Percentiles rank a stretch among this genome's conserved stretches.
Conservation (phyloP, 2,329 filamentous ascomycete genomes). For the Diplodia scrobiculata region DNA sequence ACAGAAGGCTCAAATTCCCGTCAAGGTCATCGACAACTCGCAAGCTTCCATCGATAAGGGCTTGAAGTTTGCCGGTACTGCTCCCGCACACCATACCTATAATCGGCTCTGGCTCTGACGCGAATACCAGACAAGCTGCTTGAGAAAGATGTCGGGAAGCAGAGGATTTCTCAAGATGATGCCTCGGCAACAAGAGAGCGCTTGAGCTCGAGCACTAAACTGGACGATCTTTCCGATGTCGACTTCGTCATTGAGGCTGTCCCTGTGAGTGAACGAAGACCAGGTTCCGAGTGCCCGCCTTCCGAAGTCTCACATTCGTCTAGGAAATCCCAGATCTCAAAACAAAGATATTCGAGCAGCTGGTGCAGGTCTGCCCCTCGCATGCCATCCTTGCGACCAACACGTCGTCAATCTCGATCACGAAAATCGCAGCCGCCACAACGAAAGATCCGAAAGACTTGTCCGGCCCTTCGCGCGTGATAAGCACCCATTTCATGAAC, state of each 20-base stretch:
- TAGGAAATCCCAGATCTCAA: conserved; percentile 83
- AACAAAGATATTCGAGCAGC: conserved; percentile 77
- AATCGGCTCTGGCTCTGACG: background rate
- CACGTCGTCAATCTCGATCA: conserved; percentile 98
- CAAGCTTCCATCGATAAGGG: conserved; percentile 86
- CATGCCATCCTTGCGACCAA: conserved; percentile 95
- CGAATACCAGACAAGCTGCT: conserved; percentile 75
- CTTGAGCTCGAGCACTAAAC: conserved; percentile 68
- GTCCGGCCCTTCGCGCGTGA: conserved; percentile 79
- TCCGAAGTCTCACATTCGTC: background rate
- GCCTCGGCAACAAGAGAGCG: conserved; percentile 72
- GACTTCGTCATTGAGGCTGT: conserved; percentile 99
- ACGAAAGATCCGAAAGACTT: conserved; percentile 76
- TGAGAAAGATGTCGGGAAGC: conserved; percentile 87
- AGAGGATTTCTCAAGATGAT: conserved; percentile 78
- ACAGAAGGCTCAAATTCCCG: conserved; percentile 77
- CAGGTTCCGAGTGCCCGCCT: background rate
- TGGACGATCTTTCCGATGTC: conserved; percentile 76
- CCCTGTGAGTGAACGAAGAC: conserved; percentile 52
- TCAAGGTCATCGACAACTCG: conserved; percentile 81
- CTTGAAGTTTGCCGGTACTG: conserved; percentile 78
- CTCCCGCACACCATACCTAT: background rate
- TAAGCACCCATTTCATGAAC: conserved; percentile 99
- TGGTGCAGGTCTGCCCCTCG: conserved; percentile 77
- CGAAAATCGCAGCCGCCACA: conserved; percentile 87